Evolutionary conservation across 225 moss, liverwort and hornwort genomes (phyloP).

Genomic region (Thuidium tamariscinum): DNA sequence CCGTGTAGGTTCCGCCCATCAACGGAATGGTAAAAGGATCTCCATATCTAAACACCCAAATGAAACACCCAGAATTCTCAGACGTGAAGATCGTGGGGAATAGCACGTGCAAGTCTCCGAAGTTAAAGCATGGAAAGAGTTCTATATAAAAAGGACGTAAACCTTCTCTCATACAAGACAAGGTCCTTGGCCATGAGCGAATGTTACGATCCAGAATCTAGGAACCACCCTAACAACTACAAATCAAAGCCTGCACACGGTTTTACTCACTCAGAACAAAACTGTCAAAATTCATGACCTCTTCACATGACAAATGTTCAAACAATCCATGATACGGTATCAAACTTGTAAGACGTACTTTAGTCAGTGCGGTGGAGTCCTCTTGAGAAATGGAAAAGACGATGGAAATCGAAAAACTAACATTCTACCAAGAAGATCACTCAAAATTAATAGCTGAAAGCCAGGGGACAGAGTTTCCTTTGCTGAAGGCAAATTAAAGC

Average conservation of each 20-base stretch:
- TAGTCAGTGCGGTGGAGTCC: background rate
- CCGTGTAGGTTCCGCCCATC: background rate
- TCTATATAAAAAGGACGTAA: background rate
- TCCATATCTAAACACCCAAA: background rate
- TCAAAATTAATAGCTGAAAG: background rate
- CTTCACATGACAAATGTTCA: background rate
- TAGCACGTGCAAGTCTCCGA: background rate
- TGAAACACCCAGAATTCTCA: background rate
- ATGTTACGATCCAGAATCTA: background rate
- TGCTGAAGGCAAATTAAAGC: background rate
- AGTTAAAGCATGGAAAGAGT: background rate
- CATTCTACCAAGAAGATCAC: background rate
- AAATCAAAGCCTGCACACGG: background rate
- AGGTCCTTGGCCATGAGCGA: background rate
- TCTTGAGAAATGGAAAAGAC: background rate
- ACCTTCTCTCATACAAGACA: background rate
- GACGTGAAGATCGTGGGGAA: background rate
- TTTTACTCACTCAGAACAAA: background rate
- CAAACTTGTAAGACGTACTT: background rate
- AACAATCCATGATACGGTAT: background rate
- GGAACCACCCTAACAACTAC: background rate
- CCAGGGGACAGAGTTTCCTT: background rate
- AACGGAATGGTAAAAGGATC: background rate
- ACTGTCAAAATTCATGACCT: background rate
- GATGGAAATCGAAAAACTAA: background rate